Base-by-base conservation (phyloP, 257 asterid genomes). In the Solanum bulbocastanum region DNA sequence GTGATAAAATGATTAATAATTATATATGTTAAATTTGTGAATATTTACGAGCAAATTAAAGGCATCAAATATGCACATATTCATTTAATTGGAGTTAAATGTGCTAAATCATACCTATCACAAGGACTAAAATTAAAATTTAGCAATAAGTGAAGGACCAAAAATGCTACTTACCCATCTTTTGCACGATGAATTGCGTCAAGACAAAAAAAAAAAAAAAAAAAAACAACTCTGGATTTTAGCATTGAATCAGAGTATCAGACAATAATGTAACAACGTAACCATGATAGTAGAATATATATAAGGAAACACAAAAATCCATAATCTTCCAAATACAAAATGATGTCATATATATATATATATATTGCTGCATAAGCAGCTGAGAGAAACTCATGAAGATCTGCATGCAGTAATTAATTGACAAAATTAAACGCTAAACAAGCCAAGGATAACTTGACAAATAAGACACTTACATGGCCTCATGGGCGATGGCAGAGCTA, bases 371-470 rank as follows among this genome's bases (percentile, higher is more conserved):
- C 93, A 91, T 97, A 97, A 76, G 88, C 98, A 49, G 99, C 98
- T 6, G 96, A 83, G 62, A 97, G 99, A 91, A 97, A 97, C 90
- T 96, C 99, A 83, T 97, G 99, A 91, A 97, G 99, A 93, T 95
- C 99, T 97, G 96, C 87, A 87, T 23, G 23, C 86, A 40, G 81
- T 44, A 37, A 88, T 83, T 71, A n/a, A n/a, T n/a, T n/a, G 78
- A 35, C 88, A 71, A 76, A 42, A 49, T 85, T 56, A 40, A 36
- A 32, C 35, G 11, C 68, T 78, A 22, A 79, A 68, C 85, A 87
- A 79, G 86, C 87, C 9, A 76, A 58, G 74, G 83, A 87, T 14
- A 88, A 49, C 66, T 69, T 37, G 39, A 37, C 39, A 37, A 37
- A 37, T 37, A 37, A 7, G 39, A 37, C 39, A 37, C 39, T 37